phyloP scores from a whole-genome alignment of 2,329 filamentous ascomycete genomes.

The Orbilia javanica region DNA sequence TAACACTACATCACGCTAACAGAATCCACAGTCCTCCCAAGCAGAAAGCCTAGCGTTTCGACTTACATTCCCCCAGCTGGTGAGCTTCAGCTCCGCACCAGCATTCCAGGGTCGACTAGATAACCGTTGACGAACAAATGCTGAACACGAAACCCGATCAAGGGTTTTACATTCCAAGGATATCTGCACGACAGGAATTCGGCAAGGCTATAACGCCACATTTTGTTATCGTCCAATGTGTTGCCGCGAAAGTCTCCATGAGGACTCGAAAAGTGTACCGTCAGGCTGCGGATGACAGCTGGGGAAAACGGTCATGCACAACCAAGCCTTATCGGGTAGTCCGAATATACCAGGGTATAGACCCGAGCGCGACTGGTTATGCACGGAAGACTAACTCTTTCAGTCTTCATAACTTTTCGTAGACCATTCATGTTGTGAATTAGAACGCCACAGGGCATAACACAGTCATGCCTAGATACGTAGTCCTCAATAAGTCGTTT shows the following conservation, averaged over 20 bases:
- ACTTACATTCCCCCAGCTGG: conserved; percentile 19
- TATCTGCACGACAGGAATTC: conserved; percentile 17
- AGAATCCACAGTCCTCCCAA: neutral
- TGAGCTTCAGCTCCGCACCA: conserved; percentile 41
- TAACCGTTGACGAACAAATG: neutral
- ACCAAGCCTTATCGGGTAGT: conserved; percentile 27
- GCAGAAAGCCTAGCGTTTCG: conserved; percentile 22
- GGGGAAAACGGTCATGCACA: conserved; percentile 29
- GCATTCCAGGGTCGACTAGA: neutral
- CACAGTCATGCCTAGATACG: conserved; percentile 9
- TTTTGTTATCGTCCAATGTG: conserved; percentile 28
- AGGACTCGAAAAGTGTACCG: neutral
- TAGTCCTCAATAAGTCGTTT: conserved; percentile 4
- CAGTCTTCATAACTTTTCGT: neutral
- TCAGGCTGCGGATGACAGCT: conserved; percentile 25
- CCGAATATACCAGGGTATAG: conserved; percentile 28
- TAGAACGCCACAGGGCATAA: conserved; percentile 10
- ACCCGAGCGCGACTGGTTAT: conserved; percentile 27
- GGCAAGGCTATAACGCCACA: conserved; percentile 31
- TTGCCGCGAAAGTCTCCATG: conserved; percentile 36
- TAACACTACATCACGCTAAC: neutral
- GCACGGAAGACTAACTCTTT: conserved; percentile 3
- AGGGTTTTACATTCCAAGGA: neutral
- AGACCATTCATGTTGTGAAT: conserved; percentile 24
- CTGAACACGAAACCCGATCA: conserved; percentile 11